Conservation (phyloP, 2,329 filamentous ascomycete species). For the Pseudonectria buxi region DNA sequence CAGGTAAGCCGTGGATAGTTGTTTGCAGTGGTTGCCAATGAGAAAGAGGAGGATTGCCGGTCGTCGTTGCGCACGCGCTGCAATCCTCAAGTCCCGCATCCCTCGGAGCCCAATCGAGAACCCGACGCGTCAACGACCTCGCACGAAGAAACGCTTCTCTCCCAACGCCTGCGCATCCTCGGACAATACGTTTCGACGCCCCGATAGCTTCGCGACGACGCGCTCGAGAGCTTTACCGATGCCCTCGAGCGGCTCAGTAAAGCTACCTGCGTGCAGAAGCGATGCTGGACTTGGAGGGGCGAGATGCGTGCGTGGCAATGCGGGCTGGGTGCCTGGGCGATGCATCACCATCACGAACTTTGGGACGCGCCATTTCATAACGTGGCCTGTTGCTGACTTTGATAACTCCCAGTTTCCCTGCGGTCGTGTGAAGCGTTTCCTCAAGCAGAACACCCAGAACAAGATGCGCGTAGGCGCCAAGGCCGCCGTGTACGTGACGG, state of each 20-base stretch:
- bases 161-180: conserved; percentile 6
- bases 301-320: conserved; percentile 8
- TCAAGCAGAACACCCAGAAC: conserved; percentile 98
- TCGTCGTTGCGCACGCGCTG: conserved; percentile 18
- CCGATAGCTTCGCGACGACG: conserved; percentile 6
- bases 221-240: conserved; percentile 1
- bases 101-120: conserved; percentile 6
- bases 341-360: conserved; percentile 10
- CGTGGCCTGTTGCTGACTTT: conserved; percentile 16
- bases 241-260: conserved; percentile 2
- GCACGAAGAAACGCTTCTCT: conserved; percentile 16
- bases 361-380: conserved; percentile 3
- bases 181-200: conserved; percentile 1
- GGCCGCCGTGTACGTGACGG: conserved; percentile 96
- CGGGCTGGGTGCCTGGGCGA: no score
- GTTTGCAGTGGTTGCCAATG: conserved; percentile 2
- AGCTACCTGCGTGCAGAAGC: conserved; percentile 5
- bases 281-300: conserved; percentile 7
- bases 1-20: conserved; percentile 59
- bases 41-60: conserved; percentile 8
- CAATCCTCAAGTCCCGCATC: conserved; percentile 15
- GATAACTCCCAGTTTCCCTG: conserved; percentile 72
- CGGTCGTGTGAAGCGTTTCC: conserved; percentile 99
- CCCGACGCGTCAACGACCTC: conserved; percentile 8
- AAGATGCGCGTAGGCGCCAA: conserved; percentile 99